These are phyloP conservation scores for Colletotrichum chrysophilum DNA, from an alignment of 2,329 filamentous ascomycete genomes.

Conservation along the genomic window DNA sequence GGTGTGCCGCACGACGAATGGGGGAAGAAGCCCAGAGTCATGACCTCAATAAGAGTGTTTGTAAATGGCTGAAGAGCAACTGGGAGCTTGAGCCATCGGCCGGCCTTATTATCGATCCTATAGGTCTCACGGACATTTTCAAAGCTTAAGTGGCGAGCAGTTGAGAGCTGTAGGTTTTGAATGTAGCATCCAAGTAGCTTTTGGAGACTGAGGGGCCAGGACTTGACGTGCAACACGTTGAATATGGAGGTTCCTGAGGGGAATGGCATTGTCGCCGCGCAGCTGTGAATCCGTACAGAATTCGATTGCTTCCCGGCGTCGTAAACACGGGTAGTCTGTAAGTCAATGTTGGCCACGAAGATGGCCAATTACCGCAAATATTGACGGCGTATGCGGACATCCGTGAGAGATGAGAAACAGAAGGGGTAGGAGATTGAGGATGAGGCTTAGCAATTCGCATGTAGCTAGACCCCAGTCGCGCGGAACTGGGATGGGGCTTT, in stretches of 20 bases:
- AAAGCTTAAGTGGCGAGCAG: conserved; percentile 16
- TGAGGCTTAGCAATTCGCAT: background rate
- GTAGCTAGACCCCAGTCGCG: background rate
- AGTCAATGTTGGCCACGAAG: background rate
- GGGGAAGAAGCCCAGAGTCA: background rate
- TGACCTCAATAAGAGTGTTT: background rate
- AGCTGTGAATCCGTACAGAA: background rate
- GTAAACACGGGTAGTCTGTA: background rate
- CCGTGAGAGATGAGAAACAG: background rate
- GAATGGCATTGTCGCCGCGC: background rate
- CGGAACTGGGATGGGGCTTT: background rate
- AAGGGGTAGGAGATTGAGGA: background rate
- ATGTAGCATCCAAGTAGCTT: background rate
- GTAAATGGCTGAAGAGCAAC: background rate
- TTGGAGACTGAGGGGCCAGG: background rate
- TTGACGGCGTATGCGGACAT: conserved; percentile 1
- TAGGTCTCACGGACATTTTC: conserved; percentile 2
- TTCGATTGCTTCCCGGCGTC: background rate
- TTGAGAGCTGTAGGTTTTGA: background rate
- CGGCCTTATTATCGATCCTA: background rate
- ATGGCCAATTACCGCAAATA: background rate
- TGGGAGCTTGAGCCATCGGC: background rate
- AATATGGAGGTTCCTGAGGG: background rate
- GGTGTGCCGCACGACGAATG: background rate
- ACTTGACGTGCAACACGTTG: background rate